These are phyloP conservation scores for Penstemon newberryi DNA, from an alignment of 257 asterid genomes.

Conservation along the genomic window DNA sequence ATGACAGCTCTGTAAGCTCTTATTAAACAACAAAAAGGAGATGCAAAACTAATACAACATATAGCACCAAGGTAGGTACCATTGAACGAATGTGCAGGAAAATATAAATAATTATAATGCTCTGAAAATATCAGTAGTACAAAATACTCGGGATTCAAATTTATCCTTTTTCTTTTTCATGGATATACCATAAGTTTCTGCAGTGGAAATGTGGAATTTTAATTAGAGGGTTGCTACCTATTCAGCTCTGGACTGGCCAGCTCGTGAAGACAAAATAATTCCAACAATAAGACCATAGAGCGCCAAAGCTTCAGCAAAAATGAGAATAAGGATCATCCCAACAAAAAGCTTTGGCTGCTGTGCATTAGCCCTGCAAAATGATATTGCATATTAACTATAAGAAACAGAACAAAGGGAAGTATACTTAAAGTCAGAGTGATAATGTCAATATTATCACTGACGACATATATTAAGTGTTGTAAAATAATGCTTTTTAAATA, in stretches of 20 bases:
- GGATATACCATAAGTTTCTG: constrained; percentile 21
- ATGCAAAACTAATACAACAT: constrained; percentile 23
- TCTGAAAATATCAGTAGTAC: constrained; percentile 19
- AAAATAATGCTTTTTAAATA: too few species aligned
- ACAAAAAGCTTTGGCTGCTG: constrained; percentile 80
- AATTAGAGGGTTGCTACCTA: constrained; percentile 25
- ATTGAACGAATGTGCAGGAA: constrained; percentile 8
- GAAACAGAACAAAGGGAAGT: constrained; percentile 1
- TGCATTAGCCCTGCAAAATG: constrained; percentile 66
- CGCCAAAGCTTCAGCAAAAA: constrained; percentile 74
- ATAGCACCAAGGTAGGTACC: constrained; percentile 6
- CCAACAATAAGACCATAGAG: constrained; percentile 79
- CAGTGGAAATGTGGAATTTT: constrained; percentile 9
- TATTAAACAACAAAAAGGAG: constrained; percentile 17
- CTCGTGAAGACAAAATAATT: constrained; percentile 74
- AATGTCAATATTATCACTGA: too few species aligned
- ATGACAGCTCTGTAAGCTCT: constrained; percentile 19
- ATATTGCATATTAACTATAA: constrained; percentile 2
- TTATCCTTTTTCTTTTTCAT: constrained; percentile 5
- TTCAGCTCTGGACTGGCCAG: constrained; percentile 84
- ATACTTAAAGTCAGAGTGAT: background rate
- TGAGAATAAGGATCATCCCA: constrained; percentile 76
- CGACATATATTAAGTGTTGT: too few species aligned
- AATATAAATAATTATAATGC: constrained; percentile 17
- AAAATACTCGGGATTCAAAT: constrained; percentile 21